phyloP scores from a whole-genome alignment of 768 basidiomycete species.

The Dentipellis fragilis region DNA sequence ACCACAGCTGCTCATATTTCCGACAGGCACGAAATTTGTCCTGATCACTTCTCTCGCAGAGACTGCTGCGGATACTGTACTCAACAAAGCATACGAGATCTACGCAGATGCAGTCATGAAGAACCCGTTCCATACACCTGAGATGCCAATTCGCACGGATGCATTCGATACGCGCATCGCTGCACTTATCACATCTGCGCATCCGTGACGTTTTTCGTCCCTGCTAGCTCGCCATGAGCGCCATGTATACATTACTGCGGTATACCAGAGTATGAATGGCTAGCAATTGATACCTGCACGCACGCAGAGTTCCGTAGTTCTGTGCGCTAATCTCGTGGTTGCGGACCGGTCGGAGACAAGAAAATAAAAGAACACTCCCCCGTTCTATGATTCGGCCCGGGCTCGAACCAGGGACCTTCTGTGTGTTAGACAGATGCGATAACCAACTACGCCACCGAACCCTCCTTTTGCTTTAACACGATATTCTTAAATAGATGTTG shows the following conservation, averaged over 20 bases:
- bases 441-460: slow-evolving; percentile 64
- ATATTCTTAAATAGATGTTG: no score
- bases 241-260: background rate
- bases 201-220: background rate
- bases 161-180: slow-evolving; percentile 72
- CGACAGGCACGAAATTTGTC: slow-evolving; percentile 88
- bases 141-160: slow-evolving; percentile 95
- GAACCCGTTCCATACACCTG: slow-evolving; percentile 98
- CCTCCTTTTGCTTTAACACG: no score
- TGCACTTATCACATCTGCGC: slow-evolving; percentile 31
- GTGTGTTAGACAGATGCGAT: slow-evolving; percentile 72
- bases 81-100: slow-evolving; percentile 85
- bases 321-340: no score
- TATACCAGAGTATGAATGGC: no score
- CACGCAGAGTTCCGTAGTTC: no score
- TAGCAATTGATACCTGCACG: no score
- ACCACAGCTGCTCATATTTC: background rate
- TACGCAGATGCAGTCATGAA: slow-evolving; percentile 97
- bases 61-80: slow-evolving; percentile 51
- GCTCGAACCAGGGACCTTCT: slow-evolving; percentile 1
- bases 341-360: no score
- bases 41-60: slow-evolving; percentile 77
- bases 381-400: background rate
- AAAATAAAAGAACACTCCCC: no score
- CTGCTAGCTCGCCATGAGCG: no score